phyloP scores from a whole-genome alignment of 352 stramenopile species.

The Pythium guiyangense region DNA sequence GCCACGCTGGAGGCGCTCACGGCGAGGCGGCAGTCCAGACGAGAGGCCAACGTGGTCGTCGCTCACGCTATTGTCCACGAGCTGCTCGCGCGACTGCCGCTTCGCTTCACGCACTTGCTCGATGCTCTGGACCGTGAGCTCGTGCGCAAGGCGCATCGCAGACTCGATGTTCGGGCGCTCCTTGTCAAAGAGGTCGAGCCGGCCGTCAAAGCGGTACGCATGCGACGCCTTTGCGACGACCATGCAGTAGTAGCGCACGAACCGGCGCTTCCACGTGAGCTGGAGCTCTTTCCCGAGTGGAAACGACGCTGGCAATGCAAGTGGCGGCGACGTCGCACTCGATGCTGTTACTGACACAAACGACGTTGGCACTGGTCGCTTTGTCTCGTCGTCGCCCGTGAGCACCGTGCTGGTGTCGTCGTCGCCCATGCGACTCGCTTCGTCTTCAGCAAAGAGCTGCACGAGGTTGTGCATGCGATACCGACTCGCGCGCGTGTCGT shows the following conservation, averaged over 20 bases:
- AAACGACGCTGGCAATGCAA: conserved; percentile 24
- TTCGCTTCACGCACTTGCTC: conserved; percentile 60
- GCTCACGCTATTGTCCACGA: conserved; percentile 22
- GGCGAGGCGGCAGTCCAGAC: conserved; percentile 9
- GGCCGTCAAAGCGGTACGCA: conserved; percentile 70
- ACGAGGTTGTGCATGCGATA: conserved; percentile 85
- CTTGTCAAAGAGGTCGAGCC: conserved; percentile 67
- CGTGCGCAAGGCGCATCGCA: conserved; percentile 65
- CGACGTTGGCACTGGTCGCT: conserved; percentile 21
- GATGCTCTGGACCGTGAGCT: conserved; percentile 72
- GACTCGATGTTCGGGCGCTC: conserved; percentile 82
- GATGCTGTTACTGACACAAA: conserved; percentile 22
- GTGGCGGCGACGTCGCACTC: neutral
- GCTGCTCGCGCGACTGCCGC: conserved; percentile 28
- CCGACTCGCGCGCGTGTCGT: conserved; percentile 55
- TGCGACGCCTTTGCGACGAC: conserved; percentile 72
- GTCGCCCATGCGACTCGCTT: conserved; percentile 55
- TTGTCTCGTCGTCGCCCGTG: conserved; percentile 13
- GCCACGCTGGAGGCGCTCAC: conserved; percentile 10
- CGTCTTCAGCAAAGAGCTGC: conserved; percentile 79
- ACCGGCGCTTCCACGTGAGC: conserved; percentile 74
- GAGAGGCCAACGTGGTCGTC: conserved; percentile 1
- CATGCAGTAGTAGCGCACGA: conserved; percentile 86
- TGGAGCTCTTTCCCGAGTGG: conserved; percentile 56
- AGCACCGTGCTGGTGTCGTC: conserved; percentile 16